Percentiles rank a stretch among this genome's conserved stretches.
Conservation (phyloP, 805 yeast genomes). For the Yamadazyma sp. region DNA sequence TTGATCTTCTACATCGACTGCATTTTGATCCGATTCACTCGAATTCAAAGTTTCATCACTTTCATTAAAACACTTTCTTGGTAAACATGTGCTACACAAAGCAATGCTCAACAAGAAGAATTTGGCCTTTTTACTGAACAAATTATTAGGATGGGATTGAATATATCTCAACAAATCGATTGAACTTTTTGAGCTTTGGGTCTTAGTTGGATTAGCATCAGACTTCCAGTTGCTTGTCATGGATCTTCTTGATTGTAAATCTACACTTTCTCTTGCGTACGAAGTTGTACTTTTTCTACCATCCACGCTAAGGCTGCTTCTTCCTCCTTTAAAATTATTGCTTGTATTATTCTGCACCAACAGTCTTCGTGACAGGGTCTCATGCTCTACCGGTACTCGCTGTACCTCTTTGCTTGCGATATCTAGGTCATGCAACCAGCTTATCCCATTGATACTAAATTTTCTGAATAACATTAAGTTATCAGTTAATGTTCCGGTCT, state of each 20-base stretch:
- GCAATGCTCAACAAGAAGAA: constrained; percentile 82
- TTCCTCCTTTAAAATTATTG: neutral
- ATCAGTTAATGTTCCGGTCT: constrained; percentile 96
- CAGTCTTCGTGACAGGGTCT: too few species aligned
- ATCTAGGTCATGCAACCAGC: constrained; percentile 83
- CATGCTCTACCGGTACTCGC: too few species aligned
- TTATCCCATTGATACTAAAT: constrained; percentile 79
- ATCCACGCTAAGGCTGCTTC: too few species aligned
- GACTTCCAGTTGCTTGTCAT: constrained; percentile 44
- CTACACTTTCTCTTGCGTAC: constrained; percentile 32
- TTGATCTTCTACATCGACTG: constrained; percentile 8
- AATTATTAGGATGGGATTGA: constrained; percentile 65
- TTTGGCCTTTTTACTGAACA: constrained; percentile 68
- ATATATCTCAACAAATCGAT: constrained; percentile 65
- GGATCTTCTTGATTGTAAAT: constrained; percentile 22
- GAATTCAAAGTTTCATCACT: neutral
- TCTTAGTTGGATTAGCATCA: constrained; percentile 44
- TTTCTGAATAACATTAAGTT: constrained; percentile 91
- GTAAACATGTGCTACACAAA: constrained; percentile 86
- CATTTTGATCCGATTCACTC: neutral
- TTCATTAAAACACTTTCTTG: constrained; percentile 41
- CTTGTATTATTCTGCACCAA: too few species aligned
- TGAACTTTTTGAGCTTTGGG: constrained; percentile 46
- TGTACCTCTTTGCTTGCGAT: constrained; percentile 18
- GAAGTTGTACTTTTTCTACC: constrained; percentile 30